A percentile compares a stretch with the other conserved stretches of the same genome.
Evolutionary conservation across 2,329 filamentous ascomycete genomes (phyloP).

Genomic region (Neonectria coccinea): DNA sequence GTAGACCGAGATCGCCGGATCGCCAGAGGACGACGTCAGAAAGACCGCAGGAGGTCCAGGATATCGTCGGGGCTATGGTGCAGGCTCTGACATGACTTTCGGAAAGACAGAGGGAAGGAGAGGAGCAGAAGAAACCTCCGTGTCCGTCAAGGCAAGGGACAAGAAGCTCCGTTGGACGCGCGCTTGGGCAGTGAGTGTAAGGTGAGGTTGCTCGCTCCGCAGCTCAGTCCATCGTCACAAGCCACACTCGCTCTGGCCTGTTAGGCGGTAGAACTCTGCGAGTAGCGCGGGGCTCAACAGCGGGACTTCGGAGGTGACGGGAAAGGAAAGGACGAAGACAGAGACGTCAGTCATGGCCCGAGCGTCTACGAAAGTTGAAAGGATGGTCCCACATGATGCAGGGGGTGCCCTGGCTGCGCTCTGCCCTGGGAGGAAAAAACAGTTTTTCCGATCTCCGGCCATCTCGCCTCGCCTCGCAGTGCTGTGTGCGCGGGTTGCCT

Average conservation of each 20-base stretch:
- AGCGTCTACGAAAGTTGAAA: too few species aligned
- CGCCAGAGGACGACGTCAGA: slow-evolving; percentile 28
- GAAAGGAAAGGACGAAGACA: slow-evolving; percentile 8
- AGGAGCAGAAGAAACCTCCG: slow-evolving; percentile 11
- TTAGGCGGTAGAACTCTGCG: slow-evolving; percentile 2
- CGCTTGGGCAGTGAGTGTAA: slow-evolving; percentile 9
- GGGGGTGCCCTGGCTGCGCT: background rate
- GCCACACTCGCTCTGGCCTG: slow-evolving; percentile 11
- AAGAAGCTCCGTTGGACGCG: slow-evolving; percentile 6
- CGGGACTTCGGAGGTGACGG: slow-evolving; percentile 20
- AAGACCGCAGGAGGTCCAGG: slow-evolving; percentile 30
- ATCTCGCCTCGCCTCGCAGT: too few species aligned
- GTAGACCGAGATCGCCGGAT: slow-evolving; percentile 30
- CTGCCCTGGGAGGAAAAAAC: slow-evolving; percentile 17
- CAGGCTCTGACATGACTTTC: slow-evolving; percentile 34
- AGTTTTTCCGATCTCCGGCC: slow-evolving; percentile 36
- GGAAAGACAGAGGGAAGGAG: background rate
- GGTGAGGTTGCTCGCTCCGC: slow-evolving; percentile 25
- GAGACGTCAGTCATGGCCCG: slow-evolving; percentile 41
- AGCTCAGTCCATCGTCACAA: slow-evolving; percentile 36
- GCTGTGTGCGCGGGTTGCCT: slow-evolving; percentile 22
- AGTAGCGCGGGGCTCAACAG: slow-evolving; percentile 34
- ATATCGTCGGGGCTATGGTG: slow-evolving; percentile 29
- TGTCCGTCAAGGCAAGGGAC: background rate
- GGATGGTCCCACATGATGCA: background rate